A percentile compares a stretch with the other conserved stretches of the same genome.
phyloP scores from a whole-genome alignment of 306 rosid genomes.

The Mimosa bimucronata region DNA sequence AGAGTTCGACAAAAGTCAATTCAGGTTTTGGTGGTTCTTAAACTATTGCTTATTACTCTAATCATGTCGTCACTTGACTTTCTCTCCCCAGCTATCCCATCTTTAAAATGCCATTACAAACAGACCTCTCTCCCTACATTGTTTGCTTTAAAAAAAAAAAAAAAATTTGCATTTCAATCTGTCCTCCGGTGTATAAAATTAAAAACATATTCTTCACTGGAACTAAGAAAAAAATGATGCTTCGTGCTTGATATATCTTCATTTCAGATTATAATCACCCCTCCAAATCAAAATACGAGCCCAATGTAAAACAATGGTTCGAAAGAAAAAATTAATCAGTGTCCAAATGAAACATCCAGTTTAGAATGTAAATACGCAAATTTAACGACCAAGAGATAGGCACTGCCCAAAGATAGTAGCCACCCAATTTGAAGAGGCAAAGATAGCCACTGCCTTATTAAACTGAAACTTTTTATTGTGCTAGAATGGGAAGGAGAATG shows the following conservation, averaged over 20 bases:
- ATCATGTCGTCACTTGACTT: conserved; percentile 53
- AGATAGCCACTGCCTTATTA: too few relatives aligned
- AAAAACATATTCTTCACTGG: background rate
- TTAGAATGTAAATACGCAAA: too few relatives aligned
- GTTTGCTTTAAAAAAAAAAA: background rate
- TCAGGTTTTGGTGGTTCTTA: conserved; percentile 43
- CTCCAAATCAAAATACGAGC: background rate
- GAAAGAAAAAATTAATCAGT: background rate
- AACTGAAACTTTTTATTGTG: too few relatives aligned
- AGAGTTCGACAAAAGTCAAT: conserved; percentile 30
- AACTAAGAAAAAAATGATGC: background rate
- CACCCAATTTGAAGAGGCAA: too few relatives aligned
- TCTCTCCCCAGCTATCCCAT: background rate
- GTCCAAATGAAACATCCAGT: too few relatives aligned
- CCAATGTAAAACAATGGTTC: background rate
- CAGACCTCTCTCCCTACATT: background rate
- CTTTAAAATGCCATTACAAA: background rate
- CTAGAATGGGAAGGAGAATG: too few relatives aligned
- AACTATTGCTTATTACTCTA: conserved; percentile 41
- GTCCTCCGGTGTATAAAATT: background rate
- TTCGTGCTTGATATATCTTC: background rate
- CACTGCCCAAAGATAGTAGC: too few relatives aligned
- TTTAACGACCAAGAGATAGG: too few relatives aligned
- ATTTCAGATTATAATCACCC: background rate
- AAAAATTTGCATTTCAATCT: background rate